Percentiles rank a stretch among this genome's conserved stretches.
These are phyloP conservation scores for Coniochaeta ligniaria DNA, from an alignment of 2,329 filamentous ascomycete species.

Conservation along the genomic window DNA sequence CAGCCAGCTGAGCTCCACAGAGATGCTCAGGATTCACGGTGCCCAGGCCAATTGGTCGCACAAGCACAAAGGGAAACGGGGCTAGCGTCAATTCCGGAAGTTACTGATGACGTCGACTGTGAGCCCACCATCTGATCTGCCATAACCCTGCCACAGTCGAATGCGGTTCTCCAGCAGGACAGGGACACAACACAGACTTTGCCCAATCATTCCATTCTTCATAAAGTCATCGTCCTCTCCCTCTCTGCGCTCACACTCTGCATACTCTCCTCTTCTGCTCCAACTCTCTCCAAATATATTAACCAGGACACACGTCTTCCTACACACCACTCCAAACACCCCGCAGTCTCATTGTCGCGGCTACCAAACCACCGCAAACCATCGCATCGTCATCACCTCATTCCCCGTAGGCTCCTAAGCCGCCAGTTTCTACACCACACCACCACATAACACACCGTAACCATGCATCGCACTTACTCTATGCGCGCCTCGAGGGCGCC, in stretches of 20 bases:
- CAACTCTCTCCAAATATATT: not conserved
- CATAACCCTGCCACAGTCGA: not conserved
- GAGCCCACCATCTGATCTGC: not conserved
- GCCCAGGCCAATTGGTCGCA: not conserved
- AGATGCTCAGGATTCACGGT: not conserved
- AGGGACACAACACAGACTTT: not conserved
- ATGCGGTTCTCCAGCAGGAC: not conserved
- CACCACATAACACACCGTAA: not conserved
- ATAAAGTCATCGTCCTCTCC: not conserved
- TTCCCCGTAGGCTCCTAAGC: not conserved
- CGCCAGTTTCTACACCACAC: not conserved
- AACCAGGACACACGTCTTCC: not conserved
- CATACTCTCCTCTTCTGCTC: not conserved
- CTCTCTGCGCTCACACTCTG: not conserved
- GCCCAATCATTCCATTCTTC: not conserved
- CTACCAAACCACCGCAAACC: not conserved
- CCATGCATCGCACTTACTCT: slow-evolving; percentile 97
- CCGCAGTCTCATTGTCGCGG: not conserved
- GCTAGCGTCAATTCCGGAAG: not conserved
- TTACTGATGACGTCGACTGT: not conserved
- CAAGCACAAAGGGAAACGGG: not conserved
- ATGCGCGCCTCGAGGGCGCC: slow-evolving; percentile 97
- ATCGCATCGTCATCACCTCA: slow-evolving; percentile 1
- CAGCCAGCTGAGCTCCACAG: not conserved
- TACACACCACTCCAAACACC: not conserved